phyloP scores from a whole-genome alignment of 495 filamentous ascomycete species.

The Hyaloscypha bicolor region DNA sequence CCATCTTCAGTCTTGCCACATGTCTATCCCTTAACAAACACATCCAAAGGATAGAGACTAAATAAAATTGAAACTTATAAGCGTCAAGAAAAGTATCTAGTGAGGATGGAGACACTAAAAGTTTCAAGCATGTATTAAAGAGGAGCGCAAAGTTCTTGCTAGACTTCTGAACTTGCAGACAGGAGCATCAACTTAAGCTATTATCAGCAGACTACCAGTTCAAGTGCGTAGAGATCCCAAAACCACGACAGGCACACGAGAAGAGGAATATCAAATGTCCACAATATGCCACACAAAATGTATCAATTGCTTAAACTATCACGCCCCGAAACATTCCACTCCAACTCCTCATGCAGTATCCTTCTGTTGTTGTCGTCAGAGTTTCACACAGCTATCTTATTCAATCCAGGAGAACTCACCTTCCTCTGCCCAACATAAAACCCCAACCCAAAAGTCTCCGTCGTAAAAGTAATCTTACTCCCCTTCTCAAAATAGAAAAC shows the following conservation, averaged over 20 bases:
- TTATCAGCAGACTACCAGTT: background rate
- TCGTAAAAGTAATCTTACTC: slow-evolving; percentile 75
- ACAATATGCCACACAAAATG: background rate
- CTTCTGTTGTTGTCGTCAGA: background rate
- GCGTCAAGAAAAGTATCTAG: too few species aligned
- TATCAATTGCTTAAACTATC: too few species aligned
- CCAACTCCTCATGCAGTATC: background rate
- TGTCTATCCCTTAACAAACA: too few species aligned
- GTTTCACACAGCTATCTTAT: background rate
- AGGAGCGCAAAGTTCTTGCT: background rate
- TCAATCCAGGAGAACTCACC: slow-evolving; percentile 19
- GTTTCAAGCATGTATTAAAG: too few species aligned
- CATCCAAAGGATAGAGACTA: too few species aligned
- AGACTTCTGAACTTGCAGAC: background rate
- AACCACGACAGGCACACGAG: background rate
- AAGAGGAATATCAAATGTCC: background rate
- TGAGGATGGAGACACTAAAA: background rate
- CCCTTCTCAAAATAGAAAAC: slow-evolving; percentile 71
- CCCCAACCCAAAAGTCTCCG: slow-evolving; percentile 67
- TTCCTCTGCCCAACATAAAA: slow-evolving; percentile 61
- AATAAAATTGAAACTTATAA: too few species aligned
- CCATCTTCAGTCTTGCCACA: too few species aligned
- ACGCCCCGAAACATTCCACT: background rate
- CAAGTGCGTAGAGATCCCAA: background rate
- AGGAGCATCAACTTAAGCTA: background rate